phyloP scores from a whole-genome alignment of 1,139 yeast species.

The Diutina neorugosa region DNA sequence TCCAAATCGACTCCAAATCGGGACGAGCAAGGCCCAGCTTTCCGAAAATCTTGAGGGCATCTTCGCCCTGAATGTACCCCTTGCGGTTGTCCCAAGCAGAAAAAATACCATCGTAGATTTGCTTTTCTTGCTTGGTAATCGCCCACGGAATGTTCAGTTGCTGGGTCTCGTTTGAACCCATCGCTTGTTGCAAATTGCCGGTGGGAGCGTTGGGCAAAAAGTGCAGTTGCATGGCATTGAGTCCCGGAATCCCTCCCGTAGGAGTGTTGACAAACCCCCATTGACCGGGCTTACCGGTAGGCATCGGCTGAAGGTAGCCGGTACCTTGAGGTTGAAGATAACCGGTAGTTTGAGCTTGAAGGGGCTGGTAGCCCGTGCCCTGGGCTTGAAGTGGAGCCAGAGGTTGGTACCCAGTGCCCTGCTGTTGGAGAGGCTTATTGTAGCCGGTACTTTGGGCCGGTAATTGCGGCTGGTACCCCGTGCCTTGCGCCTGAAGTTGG shows the following conservation, averaged over 20 bases:
- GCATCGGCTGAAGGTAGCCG: slow-evolving; percentile 36
- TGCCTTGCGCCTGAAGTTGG: slow-evolving; percentile 6
- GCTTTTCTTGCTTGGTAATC: slow-evolving; percentile 76
- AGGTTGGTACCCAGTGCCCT: slow-evolving; percentile 10
- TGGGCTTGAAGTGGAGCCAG: slow-evolving; percentile 5
- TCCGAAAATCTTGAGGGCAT: slow-evolving; percentile 77
- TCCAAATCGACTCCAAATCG: slow-evolving; percentile 88
- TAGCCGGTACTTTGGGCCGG: neutral
- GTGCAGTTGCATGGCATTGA: slow-evolving; percentile 62
- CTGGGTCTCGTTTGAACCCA: slow-evolving; percentile 28
- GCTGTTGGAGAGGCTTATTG: slow-evolving; percentile 5
- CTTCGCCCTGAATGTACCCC: slow-evolving; percentile 69
- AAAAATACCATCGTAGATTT: slow-evolving; percentile 77
- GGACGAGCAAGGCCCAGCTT: slow-evolving; percentile 81
- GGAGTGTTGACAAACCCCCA: slow-evolving; percentile 75
- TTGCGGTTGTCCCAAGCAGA: slow-evolving; percentile 71
- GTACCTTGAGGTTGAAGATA: slow-evolving; percentile 27
- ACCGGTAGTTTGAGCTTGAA: slow-evolving; percentile 17
- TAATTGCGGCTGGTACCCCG: slow-evolving; percentile 4
- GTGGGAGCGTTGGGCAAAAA: slow-evolving; percentile 52
- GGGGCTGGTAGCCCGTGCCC: slow-evolving; percentile 13
- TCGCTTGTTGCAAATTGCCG: slow-evolving; percentile 32
- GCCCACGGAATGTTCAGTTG: slow-evolving; percentile 56
- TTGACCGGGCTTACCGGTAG: slow-evolving; percentile 69
- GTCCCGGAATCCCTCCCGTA: slow-evolving; percentile 65